Evolutionary conservation across 306 rosid species (phyloP).

Genomic region (Vicia villosa): DNA sequence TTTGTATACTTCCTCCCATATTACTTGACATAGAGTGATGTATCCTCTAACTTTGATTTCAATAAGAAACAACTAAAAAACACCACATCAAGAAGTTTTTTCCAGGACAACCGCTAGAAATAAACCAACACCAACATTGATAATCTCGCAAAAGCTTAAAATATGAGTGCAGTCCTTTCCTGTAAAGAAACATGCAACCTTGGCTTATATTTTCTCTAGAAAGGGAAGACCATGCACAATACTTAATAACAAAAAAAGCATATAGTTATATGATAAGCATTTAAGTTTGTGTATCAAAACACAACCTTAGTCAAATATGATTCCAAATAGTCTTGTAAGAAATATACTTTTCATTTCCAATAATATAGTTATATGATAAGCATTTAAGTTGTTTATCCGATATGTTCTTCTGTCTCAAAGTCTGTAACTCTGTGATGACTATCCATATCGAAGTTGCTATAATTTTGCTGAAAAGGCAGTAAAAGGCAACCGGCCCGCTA

Average conservation of each 20-base stretch:
- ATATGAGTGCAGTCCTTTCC: constrained; percentile 36
- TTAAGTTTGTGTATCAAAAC: neutral
- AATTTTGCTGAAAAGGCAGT: too few species aligned
- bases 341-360: constrained; percentile 7
- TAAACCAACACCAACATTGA: constrained; percentile 15
- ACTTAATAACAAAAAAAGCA: constrained; percentile 10
- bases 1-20: constrained; percentile 22
- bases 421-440: too few species aligned
- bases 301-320: neutral
- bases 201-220: constrained; percentile 31
- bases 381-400: too few species aligned
- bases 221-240: neutral
- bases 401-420: too few species aligned
- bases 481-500: too few species aligned
- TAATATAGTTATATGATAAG: too few species aligned
- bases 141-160: neutral
- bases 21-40: constrained; percentile 13
- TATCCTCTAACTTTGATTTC: constrained; percentile 27
- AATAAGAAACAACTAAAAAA: constrained; percentile 26
- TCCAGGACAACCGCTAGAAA: constrained; percentile 19
- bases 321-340: constrained; percentile 18
- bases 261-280: neutral
- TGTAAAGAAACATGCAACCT: constrained; percentile 37
- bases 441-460: too few species aligned
- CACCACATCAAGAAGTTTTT: constrained; percentile 24